phyloP scores from a whole-genome alignment of 108 stramenopile genomes.

The Aureococcus anophagefferens region DNA sequence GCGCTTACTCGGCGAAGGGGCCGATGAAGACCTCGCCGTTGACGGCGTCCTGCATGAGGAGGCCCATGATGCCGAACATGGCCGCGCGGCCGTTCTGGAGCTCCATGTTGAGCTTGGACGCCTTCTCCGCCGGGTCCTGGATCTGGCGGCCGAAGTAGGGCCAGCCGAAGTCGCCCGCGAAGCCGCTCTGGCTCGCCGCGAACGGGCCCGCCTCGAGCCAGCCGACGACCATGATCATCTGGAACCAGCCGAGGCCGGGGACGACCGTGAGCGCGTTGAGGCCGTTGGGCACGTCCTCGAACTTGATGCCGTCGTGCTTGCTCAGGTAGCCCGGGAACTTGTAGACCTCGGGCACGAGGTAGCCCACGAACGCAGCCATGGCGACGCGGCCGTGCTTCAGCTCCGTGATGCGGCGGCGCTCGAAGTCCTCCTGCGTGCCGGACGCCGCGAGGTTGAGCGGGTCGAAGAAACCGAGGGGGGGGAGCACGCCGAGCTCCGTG shows the following conservation, averaged over 20 bases:
- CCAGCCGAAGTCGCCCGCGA: neutral
- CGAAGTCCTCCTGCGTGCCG: conserved; percentile 19
- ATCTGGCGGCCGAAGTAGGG: neutral
- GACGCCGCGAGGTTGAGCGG: conserved; percentile 39
- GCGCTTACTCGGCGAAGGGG: conserved; percentile 44
- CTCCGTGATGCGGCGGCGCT: conserved; percentile 1
- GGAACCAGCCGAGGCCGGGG: conserved; percentile 8
- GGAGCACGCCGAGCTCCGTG: conserved; percentile 21
- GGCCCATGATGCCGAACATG: conserved; percentile 16
- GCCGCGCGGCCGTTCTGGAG: conserved; percentile 13
- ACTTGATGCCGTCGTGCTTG: neutral
- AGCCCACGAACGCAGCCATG: neutral
- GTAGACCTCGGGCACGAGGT: conserved; percentile 1
- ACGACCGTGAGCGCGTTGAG: conserved; percentile 3
- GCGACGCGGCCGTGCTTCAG: conserved; percentile 6
- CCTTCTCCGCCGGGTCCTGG: neutral
- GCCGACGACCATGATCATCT: conserved; percentile 31
- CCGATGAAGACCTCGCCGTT: conserved; percentile 46
- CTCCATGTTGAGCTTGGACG: conserved; percentile 1
- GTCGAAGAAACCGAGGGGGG: conserved; percentile 47
- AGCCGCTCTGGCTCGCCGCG: neutral
- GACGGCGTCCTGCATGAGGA: conserved; percentile 36
- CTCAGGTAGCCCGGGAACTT: neutral
- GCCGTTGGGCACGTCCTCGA: conserved; percentile 12
- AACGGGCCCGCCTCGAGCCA: conserved; percentile 26